Evolutionary conservation across 148 eudicot genomes (phyloP).

Genomic region (Nepenthes gracilis): DNA sequence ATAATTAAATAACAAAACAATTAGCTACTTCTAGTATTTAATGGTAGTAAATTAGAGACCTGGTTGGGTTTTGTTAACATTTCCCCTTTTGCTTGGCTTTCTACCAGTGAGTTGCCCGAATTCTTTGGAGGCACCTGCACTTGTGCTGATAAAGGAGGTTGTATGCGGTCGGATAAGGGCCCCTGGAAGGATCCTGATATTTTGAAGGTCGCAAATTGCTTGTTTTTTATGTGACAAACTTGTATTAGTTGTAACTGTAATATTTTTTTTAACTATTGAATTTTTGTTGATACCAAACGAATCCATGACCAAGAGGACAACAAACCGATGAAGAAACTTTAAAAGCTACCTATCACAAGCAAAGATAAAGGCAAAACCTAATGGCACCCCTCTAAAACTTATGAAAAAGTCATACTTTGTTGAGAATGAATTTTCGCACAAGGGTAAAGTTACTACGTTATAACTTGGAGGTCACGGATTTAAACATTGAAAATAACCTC

Average conservation of each 20-base stretch:
- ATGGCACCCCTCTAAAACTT: too few species aligned
- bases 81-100: conserved; percentile 2
- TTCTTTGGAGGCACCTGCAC: conserved; percentile 85
- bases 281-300: too few species aligned
- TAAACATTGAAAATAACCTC: too few species aligned
- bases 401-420: too few species aligned
- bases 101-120: conserved; percentile 77
- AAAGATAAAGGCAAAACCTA: too few species aligned
- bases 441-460: too few species aligned
- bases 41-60: too few species aligned
- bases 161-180: conserved; percentile 89
- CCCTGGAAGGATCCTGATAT: conserved; percentile 93
- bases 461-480: too few species aligned
- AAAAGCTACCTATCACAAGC: too few species aligned
- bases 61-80: background rate
- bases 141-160: conserved; percentile 87
- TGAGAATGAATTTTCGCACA: too few species aligned
- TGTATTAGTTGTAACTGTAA: background rate
- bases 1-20: background rate
- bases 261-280: background rate
- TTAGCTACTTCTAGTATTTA: background rate
- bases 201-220: conserved; percentile 35
- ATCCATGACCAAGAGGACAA: too few species aligned
- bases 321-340: too few species aligned
- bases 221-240: background rate